Conservation (phyloP, 441 rosid genomes). For the Erodium moschatum region DNA sequence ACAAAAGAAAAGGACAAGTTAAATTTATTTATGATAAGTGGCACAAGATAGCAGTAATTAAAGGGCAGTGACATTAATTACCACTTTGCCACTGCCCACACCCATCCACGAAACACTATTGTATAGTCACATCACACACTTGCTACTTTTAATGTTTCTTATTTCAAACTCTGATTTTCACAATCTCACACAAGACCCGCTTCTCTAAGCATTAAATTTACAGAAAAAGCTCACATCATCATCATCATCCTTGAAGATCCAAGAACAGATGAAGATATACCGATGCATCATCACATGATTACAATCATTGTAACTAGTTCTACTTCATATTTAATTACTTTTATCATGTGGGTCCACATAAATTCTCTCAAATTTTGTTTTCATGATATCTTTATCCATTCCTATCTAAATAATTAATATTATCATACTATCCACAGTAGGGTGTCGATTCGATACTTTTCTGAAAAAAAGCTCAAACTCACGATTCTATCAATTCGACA, state of each 20-base stretch:
- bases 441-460: too few relatives aligned
- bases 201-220: neutral
- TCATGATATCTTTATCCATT: too few relatives aligned
- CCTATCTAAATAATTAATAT: too few relatives aligned
- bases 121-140: constrained; percentile 11
- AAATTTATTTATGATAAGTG: too few relatives aligned
- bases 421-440: too few relatives aligned
- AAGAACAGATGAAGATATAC: neutral
- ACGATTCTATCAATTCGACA: too few relatives aligned
- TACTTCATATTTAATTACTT: neutral
- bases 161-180: neutral
- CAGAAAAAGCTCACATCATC: neutral
- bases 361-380: neutral
- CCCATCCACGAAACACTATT: neutral
- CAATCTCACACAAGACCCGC: neutral
- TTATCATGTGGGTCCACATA: neutral
- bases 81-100: too few relatives aligned
- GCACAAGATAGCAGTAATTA: too few relatives aligned
- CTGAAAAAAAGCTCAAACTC: too few relatives aligned
- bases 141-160: neutral
- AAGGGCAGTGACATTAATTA: too few relatives aligned
- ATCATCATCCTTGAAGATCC: neutral
- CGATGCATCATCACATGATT: neutral
- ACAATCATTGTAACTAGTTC: neutral
- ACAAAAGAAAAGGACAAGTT: neutral